phyloP scores from a whole-genome alignment of 1,139 yeast genomes.

The Taphrina sp. region DNA sequence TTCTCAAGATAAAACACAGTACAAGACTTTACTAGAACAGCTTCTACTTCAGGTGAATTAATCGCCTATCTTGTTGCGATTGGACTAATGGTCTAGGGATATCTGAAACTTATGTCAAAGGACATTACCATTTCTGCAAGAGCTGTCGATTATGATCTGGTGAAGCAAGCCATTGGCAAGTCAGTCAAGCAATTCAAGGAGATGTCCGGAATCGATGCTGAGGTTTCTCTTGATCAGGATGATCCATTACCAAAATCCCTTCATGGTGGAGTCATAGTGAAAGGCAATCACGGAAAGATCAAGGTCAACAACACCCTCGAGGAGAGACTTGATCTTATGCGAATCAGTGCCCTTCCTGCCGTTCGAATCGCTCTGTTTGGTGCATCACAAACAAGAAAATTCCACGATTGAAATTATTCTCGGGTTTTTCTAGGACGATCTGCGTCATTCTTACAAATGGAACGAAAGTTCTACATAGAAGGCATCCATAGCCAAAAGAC shows the following conservation, averaged over 20 bases:
- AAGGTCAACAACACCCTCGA: slow-evolving; percentile 89
- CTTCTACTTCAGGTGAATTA: slow-evolving; percentile 66
- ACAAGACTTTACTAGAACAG: slow-evolving; percentile 68
- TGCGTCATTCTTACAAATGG: no score
- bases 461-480: no score
- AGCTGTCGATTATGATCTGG: slow-evolving; percentile 63
- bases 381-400: slow-evolving; percentile 69
- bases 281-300: slow-evolving; percentile 73
- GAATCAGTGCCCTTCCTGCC: slow-evolving; percentile 86
- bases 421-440: no score
- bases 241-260: slow-evolving; percentile 56
- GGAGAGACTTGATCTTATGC: slow-evolving; percentile 80
- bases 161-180: slow-evolving; percentile 60
- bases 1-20: slow-evolving; percentile 55
- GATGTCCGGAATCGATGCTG: slow-evolving; percentile 45
- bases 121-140: slow-evolving; percentile 64
- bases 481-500: no score
- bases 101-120: slow-evolving; percentile 67
- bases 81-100: slow-evolving; percentile 45
- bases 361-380: slow-evolving; percentile 90
- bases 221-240: slow-evolving; percentile 54
- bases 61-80: not conserved
- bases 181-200: slow-evolving; percentile 66
- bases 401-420: slow-evolving; percentile 68
- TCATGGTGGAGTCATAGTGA: slow-evolving; percentile 82